Percentiles rank a stretch among this genome's conserved stretches.
Conservation (phyloP, 169 alveolate species). For the Cryptosporidium canis region DNA sequence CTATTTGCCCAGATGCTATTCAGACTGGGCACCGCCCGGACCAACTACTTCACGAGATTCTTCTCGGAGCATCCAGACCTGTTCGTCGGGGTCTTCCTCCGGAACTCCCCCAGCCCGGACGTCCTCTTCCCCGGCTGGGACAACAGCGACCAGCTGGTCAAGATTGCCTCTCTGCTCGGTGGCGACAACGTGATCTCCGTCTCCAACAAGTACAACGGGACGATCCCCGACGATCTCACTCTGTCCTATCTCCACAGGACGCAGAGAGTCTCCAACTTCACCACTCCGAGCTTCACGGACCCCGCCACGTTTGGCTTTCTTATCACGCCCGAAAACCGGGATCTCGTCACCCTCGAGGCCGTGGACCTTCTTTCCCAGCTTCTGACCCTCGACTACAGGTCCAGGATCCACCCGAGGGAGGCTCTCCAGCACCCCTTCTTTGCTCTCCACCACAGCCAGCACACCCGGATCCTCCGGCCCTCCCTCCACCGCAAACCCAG, state of each 20-base stretch:
- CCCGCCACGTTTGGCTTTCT: conserved; percentile 51
- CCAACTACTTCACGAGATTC: conserved; percentile 26
- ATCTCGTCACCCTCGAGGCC: conserved; percentile 82
- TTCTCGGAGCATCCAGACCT: conserved; percentile 1
- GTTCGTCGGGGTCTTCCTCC: conserved; percentile 24
- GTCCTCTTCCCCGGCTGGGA: conserved; percentile 69
- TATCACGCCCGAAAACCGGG: conserved; percentile 74
- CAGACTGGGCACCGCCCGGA: conserved; percentile 71
- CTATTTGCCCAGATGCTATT: conserved; percentile 86
- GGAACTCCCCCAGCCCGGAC: conserved; percentile 17
- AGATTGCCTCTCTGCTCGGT: conserved; percentile 56
- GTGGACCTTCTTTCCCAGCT: conserved; percentile 80
- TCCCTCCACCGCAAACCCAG: not conserved
- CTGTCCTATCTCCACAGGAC: conserved; percentile 2
- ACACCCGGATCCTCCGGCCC: not conserved
- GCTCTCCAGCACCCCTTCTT: conserved; percentile 66
- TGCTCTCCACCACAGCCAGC: not conserved
- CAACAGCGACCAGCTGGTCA: conserved; percentile 41
- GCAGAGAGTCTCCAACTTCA: not conserved
- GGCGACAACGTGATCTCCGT: conserved; percentile 22
- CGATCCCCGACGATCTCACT: not conserved
- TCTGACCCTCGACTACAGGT: conserved; percentile 59
- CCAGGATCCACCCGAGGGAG: conserved; percentile 23
- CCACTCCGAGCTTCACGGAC: conserved; percentile 28
- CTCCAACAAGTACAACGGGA: conserved; percentile 33